These are phyloP conservation scores for Microascus cirrosus DNA, from an alignment of 2,329 filamentous ascomycete species.

Conservation along the genomic window DNA sequence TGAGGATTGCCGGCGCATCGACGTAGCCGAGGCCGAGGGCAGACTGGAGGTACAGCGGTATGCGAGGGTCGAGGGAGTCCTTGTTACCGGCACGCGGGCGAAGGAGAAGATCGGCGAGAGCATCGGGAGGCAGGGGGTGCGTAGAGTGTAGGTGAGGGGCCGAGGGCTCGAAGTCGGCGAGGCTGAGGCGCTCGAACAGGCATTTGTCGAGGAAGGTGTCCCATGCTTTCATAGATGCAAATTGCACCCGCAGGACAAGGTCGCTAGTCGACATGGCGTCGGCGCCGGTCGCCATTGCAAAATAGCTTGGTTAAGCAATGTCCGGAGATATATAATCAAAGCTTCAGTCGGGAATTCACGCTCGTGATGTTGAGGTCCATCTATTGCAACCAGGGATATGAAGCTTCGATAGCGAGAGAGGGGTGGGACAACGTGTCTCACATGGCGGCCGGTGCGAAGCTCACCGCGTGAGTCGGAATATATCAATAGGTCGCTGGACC, in stretches of 20 bases:
- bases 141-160: slow-evolving; percentile 36
- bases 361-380: not conserved
- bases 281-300: not conserved
- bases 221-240: slow-evolving; percentile 22
- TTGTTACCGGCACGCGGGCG: slow-evolving; percentile 35
- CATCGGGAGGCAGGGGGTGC: slow-evolving; percentile 36
- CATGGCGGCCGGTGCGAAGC: not conserved
- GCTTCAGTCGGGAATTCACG: not conserved
- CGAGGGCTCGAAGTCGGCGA: slow-evolving; percentile 40
- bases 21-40: slow-evolving; percentile 40
- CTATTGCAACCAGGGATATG: not conserved
- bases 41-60: slow-evolving; percentile 46
- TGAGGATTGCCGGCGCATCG: slow-evolving; percentile 42
- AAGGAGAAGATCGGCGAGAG: slow-evolving; percentile 48
- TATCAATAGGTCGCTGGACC: not conserved
- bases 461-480: not conserved
- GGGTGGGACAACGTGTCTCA: not conserved
- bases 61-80: slow-evolving; percentile 45
- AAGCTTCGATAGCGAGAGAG: not conserved
- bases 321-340: not conserved
- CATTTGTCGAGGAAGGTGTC: slow-evolving; percentile 37
- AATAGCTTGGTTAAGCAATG: not conserved
- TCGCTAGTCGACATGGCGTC: slow-evolving; percentile 1
- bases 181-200: slow-evolving; percentile 38
- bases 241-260: slow-evolving; percentile 1